Percentiles rank a stretch among this genome's conserved stretches.
phyloP scores from a whole-genome alignment of 108 stramenopile species.

The Cyclotella kingstonii region DNA sequence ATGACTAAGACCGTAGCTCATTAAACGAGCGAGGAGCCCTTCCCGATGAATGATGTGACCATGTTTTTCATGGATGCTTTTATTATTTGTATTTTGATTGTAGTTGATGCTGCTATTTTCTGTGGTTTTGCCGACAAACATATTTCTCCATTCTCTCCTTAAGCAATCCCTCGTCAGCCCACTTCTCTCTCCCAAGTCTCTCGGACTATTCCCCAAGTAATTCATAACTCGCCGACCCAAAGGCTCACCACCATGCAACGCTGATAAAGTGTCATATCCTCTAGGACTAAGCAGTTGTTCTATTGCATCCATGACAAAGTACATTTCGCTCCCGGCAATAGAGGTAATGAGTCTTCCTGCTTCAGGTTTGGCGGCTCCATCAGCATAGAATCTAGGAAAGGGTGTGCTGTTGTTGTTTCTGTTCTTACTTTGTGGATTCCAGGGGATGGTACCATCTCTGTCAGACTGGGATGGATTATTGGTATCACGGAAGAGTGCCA shows the following conservation, averaged over 20 bases:
- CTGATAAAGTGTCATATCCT: slow-evolving; percentile 44
- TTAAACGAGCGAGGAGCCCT: slow-evolving; percentile 23
- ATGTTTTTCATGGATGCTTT: neutral
- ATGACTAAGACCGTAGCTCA: slow-evolving; percentile 45
- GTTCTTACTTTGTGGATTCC: slow-evolving; percentile 38
- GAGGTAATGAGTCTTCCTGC: slow-evolving; percentile 45
- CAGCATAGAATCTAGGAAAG: slow-evolving; percentile 48
- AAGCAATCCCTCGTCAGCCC: slow-evolving; percentile 27
- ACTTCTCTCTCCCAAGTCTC: slow-evolving; percentile 41
- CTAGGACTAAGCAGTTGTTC: slow-evolving; percentile 38
- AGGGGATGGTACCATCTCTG: slow-evolving; percentile 39
- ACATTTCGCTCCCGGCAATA: slow-evolving; percentile 53
- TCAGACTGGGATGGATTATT: slow-evolving; percentile 12
- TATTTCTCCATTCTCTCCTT: slow-evolving; percentile 30
- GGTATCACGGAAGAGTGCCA: slow-evolving; percentile 36
- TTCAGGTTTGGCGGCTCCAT: slow-evolving; percentile 43
- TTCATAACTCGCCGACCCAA: slow-evolving; percentile 42
- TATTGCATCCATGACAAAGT: slow-evolving; percentile 48
- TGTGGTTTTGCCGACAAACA: slow-evolving; percentile 3
- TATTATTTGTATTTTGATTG: neutral
- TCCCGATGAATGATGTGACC: slow-evolving; percentile 39
- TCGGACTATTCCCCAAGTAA: slow-evolving; percentile 39
- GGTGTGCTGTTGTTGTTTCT: too few relatives aligned
- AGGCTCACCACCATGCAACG: slow-evolving; percentile 52
- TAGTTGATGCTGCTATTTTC: neutral